phyloP scores from a whole-genome alignment of 805 yeast genomes.

The Ogataea nonfermentans region DNA sequence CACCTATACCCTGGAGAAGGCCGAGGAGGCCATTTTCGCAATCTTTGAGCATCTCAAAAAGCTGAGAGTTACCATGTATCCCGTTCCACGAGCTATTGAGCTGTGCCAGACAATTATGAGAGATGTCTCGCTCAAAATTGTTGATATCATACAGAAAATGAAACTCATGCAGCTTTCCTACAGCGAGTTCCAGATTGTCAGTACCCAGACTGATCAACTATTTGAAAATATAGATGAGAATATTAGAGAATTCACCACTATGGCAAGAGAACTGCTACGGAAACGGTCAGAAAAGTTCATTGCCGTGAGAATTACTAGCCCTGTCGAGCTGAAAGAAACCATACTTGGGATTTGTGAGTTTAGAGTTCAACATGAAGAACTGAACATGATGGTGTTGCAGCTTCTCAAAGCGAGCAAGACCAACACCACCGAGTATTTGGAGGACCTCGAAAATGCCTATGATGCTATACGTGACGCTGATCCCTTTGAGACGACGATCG shows the following conservation, averaged over 20 bases:
- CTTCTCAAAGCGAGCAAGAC: slow-evolving; percentile 7
- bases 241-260: slow-evolving; percentile 58
- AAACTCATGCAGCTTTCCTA: slow-evolving; percentile 46
- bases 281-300: slow-evolving; percentile 70
- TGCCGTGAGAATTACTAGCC: slow-evolving; percentile 56
- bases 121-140: slow-evolving; percentile 51
- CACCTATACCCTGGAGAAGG: slow-evolving; percentile 42
- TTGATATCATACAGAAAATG: slow-evolving; percentile 35
- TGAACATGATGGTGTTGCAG: slow-evolving; percentile 29
- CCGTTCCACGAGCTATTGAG: slow-evolving; percentile 59
- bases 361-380: slow-evolving; percentile 52
- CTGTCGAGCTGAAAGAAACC: slow-evolving; percentile 40
- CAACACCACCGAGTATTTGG: slow-evolving; percentile 20
- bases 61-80: slow-evolving; percentile 58
- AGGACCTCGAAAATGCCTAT: slow-evolving; percentile 42
- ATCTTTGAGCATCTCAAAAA: slow-evolving; percentile 65
- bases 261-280: slow-evolving; percentile 73
- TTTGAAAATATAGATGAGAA: slow-evolving; percentile 58
- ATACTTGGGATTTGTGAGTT: slow-evolving; percentile 44
- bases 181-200: slow-evolving; percentile 37
- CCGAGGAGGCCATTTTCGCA: slow-evolving; percentile 43
- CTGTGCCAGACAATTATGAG: slow-evolving; percentile 63
- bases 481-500: slow-evolving; percentile 37
- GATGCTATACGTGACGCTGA: slow-evolving; percentile 38
- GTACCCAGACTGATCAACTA: slow-evolving; percentile 32